Evolutionary conservation across 2,329 filamentous ascomycete species (phyloP).

Genomic region (Mariannaea elegans): DNA sequence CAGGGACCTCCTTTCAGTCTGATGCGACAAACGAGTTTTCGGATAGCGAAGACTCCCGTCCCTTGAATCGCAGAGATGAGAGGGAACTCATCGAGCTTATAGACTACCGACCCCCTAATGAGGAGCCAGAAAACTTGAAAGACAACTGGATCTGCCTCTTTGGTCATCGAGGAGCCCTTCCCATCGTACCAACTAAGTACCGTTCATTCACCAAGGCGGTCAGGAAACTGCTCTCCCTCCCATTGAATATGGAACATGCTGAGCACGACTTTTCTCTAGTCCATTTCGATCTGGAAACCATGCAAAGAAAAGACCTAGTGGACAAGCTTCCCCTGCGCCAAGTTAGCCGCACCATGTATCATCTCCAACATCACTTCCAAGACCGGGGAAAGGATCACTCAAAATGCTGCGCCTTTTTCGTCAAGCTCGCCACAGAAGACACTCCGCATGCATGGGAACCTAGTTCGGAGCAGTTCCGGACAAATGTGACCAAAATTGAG

Average conservation of each 20-base stretch:
- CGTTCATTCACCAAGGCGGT: slow-evolving; percentile 33
- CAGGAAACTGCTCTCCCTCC: slow-evolving; percentile 35
- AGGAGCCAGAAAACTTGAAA: not conserved
- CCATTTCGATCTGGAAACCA: slow-evolving; percentile 18
- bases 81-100: not conserved
- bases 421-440: slow-evolving; percentile 17
- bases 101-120: slow-evolving; percentile 16
- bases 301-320: not conserved
- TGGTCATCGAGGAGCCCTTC: slow-evolving; percentile 45
- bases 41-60: not conserved
- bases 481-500: slow-evolving; percentile 30
- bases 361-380: slow-evolving; percentile 18
- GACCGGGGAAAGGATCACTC: not conserved
- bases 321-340: slow-evolving; percentile 20
- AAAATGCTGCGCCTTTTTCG: slow-evolving; percentile 36
- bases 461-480: slow-evolving; percentile 16
- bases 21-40: not conserved
- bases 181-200: slow-evolving; percentile 33
- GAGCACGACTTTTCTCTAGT: slow-evolving; percentile 12
- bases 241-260: not conserved
- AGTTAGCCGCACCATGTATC: slow-evolving; percentile 6
- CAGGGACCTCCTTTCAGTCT: too few species aligned
- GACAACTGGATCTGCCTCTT: slow-evolving; percentile 34
- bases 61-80: not conserved
- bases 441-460: slow-evolving; percentile 33